Evolutionary conservation across 1,139 yeast genomes (phyloP), one percentile per base, ranked within the genome.

Genomic region (Yamadazyma epiphylla): DNA sequence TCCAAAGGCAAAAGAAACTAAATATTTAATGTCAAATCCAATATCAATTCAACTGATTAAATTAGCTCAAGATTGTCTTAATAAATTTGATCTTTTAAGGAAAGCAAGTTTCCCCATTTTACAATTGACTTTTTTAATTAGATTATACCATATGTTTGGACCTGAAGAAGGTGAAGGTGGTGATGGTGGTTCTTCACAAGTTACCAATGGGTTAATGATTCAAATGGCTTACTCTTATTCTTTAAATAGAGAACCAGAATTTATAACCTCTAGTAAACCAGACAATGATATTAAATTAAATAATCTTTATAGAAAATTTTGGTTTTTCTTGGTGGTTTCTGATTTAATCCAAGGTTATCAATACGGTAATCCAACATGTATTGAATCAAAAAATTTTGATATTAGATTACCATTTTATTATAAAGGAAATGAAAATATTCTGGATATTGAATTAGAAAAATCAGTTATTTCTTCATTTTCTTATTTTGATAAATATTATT

Each of bases 81-180:
- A 59, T 31, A 69, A 64, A 37, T 67, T 68, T 41, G 60, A 65
- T 30, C 37, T 65, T 12, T 43, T 61, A 41, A 47, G 62, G 33
- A 48, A 46, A 19, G 64, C 71, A 15, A 68, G 70, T 22, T 43
- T 77, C 32, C 59, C 65, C 0, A 65, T 76, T 5, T 57, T 78
- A 35, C 82, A 77, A 42, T 66, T 77, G 31, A 55, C 71, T 3
- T 44, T 64, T 11, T 41, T 61, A 25, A 45, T 60, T 26, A 51
- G 76, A 35, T 41, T 59, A 14, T 73, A 72, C 46, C 68, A 64
- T 30, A 48, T 51, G 32, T 46, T 55, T 41, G 64, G 77, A 0
- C 77, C 77, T 3, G 78, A 73, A 45, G 77, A 72, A 40, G 76
- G 77, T 12, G 70, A 66, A 28, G 58, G 55, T 6, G 58, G 61